Percentiles rank a stretch among this genome's conserved stretches.
These are phyloP conservation scores for Kurtzmaniella natalensis DNA, from an alignment of 1,139 yeast genomes.

Conservation along the genomic window DNA sequence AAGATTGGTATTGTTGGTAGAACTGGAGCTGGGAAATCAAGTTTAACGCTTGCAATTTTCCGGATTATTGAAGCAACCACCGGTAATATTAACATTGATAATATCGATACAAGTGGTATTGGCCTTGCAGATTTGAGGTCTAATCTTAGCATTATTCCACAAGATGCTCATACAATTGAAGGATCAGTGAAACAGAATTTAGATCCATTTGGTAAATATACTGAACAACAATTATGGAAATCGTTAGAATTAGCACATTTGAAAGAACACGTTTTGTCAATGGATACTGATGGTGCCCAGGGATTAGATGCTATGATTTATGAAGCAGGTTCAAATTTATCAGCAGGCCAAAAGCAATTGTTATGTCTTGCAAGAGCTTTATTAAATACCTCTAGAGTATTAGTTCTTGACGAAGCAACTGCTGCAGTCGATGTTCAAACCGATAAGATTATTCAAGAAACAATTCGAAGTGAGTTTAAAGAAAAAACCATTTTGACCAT, in stretches of 20 bases:
- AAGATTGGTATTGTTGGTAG: constrained; percentile 40
- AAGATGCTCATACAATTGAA: constrained; percentile 33
- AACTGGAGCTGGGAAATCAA: constrained; percentile 41
- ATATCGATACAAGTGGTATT: constrained; percentile 23
- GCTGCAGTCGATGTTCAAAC: constrained; percentile 38
- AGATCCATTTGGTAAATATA: constrained; percentile 28
- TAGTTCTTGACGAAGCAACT: constrained; percentile 36
- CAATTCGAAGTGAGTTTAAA: constrained; percentile 27
- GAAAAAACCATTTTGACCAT: constrained; percentile 33
- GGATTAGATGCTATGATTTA: constrained; percentile 21
- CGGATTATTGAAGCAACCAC: constrained; percentile 32
- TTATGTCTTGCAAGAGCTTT: constrained; percentile 36
- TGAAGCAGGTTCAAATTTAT: constrained; percentile 35
- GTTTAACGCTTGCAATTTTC: constrained; percentile 34
- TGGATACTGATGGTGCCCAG: constrained; percentile 26
- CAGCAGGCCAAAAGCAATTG: constrained; percentile 35
- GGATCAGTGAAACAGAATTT: constrained; percentile 33
- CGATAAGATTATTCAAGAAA: constrained; percentile 31
- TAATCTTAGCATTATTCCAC: constrained; percentile 35
- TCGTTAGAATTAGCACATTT: constrained; percentile 34
- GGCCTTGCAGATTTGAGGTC: constrained; percentile 33
- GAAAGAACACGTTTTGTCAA: constrained; percentile 25
- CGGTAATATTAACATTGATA: constrained; percentile 32
- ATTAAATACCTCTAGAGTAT: constrained; percentile 27
- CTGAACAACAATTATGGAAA: constrained; percentile 30